Percentiles rank a stretch among this genome's conserved stretches.
Evolutionary conservation across 768 basidiomycete species (phyloP).

Genomic region (Amanita muscaria): DNA sequence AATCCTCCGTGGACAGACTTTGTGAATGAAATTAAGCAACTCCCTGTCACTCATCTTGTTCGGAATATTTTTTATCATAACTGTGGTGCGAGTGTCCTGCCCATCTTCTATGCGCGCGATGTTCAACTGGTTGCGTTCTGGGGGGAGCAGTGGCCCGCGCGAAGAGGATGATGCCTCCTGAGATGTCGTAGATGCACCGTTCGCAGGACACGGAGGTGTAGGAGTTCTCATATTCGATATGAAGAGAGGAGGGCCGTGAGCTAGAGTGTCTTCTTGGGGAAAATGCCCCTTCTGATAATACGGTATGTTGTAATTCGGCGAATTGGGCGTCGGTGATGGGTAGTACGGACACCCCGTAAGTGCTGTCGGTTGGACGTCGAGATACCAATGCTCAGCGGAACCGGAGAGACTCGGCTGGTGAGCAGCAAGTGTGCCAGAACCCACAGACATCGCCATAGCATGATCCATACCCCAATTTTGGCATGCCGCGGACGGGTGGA

Average conservation of each 20-base stretch:
- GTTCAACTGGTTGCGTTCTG: slow-evolving; percentile 44
- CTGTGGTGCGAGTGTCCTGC: slow-evolving; percentile 71
- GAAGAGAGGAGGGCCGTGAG: background rate
- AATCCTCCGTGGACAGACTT: slow-evolving; percentile 66
- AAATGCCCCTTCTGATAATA: slow-evolving; percentile 3
- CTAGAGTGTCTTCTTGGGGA: background rate
- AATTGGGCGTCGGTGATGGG: slow-evolving; percentile 7
- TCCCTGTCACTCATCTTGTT: slow-evolving; percentile 85
- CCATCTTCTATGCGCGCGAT: slow-evolving; percentile 68
- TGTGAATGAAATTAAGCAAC: slow-evolving; percentile 54
- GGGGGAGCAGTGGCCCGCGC: slow-evolving; percentile 16
- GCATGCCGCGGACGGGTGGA: background rate
- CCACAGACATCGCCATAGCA: slow-evolving; percentile 14
- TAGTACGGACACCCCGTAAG: slow-evolving; percentile 8
- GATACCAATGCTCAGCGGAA: slow-evolving; percentile 11
- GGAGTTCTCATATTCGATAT: slow-evolving; percentile 6
- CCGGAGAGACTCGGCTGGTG: slow-evolving; percentile 10
- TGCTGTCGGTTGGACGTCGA: background rate
- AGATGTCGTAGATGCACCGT: slow-evolving; percentile 2
- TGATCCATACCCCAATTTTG: slow-evolving; percentile 21
- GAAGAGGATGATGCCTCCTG: slow-evolving; percentile 17
- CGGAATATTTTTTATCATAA: slow-evolving; percentile 90
- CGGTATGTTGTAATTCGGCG: slow-evolving; percentile 4
- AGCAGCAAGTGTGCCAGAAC: background rate
- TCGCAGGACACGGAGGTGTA: background rate